Evolutionary conservation across 2,329 filamentous ascomycete genomes (phyloP).

Genomic region (Domatiomyces globalis): DNA sequence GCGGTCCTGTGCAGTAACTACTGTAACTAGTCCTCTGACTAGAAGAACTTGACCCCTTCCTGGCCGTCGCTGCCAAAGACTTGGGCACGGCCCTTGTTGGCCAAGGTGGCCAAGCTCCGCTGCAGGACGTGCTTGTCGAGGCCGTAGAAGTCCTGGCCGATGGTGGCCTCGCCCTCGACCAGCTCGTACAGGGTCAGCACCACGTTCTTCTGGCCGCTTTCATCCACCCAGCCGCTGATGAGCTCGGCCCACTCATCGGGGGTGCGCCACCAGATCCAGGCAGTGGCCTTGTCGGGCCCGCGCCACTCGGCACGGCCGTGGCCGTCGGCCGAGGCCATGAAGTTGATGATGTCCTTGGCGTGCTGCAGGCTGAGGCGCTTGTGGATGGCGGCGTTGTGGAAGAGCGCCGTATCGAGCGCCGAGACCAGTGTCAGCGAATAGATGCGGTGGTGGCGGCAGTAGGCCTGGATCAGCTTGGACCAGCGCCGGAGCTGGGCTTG

Average conservation of each 20-base stretch:
- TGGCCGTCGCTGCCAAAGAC: constrained; percentile 82
- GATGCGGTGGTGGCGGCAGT: constrained; percentile 63
- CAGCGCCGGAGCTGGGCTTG: constrained; percentile 56
- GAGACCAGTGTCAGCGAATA: constrained; percentile 59
- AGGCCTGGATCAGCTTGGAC: constrained; percentile 70
- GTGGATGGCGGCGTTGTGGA: constrained; percentile 34
- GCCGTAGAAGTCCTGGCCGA: constrained; percentile 60
- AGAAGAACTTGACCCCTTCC: constrained; percentile 94
- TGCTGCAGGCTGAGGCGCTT: constrained; percentile 38
- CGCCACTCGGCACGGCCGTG: constrained; percentile 48
- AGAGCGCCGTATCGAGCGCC: constrained; percentile 44
- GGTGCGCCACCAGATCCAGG: constrained; percentile 49
- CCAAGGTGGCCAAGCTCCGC: constrained; percentile 64
- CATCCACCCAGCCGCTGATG: constrained; percentile 69
- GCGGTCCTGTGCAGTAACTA: no score
- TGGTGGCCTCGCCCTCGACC: constrained; percentile 66
- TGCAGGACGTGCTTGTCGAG: constrained; percentile 72
- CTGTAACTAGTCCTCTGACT: no score
- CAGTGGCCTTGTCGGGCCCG: constrained; percentile 16
- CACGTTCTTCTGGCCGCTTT: constrained; percentile 72
- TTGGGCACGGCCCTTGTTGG: constrained; percentile 83
- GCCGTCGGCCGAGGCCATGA: constrained; percentile 40
- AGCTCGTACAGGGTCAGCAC: constrained; percentile 92
- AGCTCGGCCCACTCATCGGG: constrained; percentile 80
- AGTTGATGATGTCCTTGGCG: constrained; percentile 40